phyloP scores from a whole-genome alignment of 2,329 filamentous ascomycete genomes.

The Exutisphaerella laricina region DNA sequence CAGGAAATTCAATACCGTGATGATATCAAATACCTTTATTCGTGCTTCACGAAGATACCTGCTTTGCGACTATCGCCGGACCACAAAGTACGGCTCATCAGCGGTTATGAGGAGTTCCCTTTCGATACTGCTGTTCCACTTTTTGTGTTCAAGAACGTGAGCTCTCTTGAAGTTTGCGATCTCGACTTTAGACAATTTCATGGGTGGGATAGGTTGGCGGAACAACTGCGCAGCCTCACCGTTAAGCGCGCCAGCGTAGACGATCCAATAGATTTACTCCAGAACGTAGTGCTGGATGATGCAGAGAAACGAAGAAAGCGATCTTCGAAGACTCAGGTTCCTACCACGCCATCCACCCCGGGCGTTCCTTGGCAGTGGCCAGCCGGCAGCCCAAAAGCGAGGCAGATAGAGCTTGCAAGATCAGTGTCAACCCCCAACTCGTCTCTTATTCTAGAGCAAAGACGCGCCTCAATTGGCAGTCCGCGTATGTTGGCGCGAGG shows the following conservation, averaged over 20 bases:
- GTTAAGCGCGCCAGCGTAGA: slow-evolving; percentile 83
- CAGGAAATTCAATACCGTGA: slow-evolving; percentile 79
- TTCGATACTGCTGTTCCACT: slow-evolving; percentile 95
- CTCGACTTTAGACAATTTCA: slow-evolving; percentile 96
- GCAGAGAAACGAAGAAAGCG: slow-evolving; percentile 80
- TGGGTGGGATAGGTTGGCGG: slow-evolving; percentile 90
- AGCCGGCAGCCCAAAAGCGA: slow-evolving; percentile 54
- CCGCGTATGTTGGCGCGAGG: slow-evolving; percentile 50
- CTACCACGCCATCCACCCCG: slow-evolving; percentile 65
- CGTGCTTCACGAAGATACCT: slow-evolving; percentile 96
- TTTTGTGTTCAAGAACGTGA: slow-evolving; percentile 96
- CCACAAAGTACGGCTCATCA: slow-evolving; percentile 81
- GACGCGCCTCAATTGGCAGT: slow-evolving; percentile 45
- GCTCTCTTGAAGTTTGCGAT: slow-evolving; percentile 87
- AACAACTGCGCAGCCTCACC: slow-evolving; percentile 83
- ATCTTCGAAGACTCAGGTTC: slow-evolving; percentile 67
- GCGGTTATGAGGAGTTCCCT: slow-evolving; percentile 93
- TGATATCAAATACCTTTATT: slow-evolving; percentile 94
- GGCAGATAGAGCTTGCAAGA: slow-evolving; percentile 61
- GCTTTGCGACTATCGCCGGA: slow-evolving; percentile 87
- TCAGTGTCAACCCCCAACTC: slow-evolving; percentile 66
- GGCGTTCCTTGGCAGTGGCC: slow-evolving; percentile 58
- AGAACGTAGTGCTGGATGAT: slow-evolving; percentile 91
- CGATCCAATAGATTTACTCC: slow-evolving; percentile 82
- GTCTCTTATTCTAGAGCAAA: slow-evolving; percentile 46